Conservation (phyloP, 306 rosid genomes). For the Adenanthera pavonina region DNA sequence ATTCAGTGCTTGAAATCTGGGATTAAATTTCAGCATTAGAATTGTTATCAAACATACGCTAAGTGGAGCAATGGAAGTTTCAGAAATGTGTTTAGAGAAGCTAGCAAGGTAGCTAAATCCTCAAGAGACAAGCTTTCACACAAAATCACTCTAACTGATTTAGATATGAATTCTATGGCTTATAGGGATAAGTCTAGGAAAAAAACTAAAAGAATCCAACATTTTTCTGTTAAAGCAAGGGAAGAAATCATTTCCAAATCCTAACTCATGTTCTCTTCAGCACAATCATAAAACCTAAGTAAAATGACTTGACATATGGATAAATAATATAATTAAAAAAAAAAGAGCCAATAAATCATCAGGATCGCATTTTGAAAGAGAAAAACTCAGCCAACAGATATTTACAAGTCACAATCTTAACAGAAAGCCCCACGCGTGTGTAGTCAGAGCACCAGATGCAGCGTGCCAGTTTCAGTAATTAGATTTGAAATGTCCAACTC, state of each 20-base stretch:
- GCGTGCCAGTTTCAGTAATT: background rate
- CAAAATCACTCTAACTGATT: constrained; percentile 5
- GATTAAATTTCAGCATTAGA: no score
- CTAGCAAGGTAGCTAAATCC: background rate
- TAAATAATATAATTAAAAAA: background rate
- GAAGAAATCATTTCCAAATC: background rate
- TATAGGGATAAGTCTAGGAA: background rate
- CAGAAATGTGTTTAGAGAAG: background rate
- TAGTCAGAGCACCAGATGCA: constrained; percentile 3
- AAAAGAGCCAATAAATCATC: constrained; percentile 10
- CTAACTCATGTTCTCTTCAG: background rate
- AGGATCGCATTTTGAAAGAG: background rate
- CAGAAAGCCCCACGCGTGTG: background rate
- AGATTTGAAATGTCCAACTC: background rate
- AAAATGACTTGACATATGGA: background rate
- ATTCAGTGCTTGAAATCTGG: background rate
- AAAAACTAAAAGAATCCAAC: background rate
- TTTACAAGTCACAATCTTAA: background rate
- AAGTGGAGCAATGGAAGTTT: background rate
- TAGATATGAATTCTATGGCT: background rate
- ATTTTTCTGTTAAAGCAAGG: background rate
- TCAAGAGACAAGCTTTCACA: background rate
- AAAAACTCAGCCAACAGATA: constrained; percentile 14
- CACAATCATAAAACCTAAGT: background rate
- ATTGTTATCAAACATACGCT: background rate